These are phyloP conservation scores for Dichomitus squalens DNA, from an alignment of 1,284 basidiomycete genomes.

Conservation along the genomic window DNA sequence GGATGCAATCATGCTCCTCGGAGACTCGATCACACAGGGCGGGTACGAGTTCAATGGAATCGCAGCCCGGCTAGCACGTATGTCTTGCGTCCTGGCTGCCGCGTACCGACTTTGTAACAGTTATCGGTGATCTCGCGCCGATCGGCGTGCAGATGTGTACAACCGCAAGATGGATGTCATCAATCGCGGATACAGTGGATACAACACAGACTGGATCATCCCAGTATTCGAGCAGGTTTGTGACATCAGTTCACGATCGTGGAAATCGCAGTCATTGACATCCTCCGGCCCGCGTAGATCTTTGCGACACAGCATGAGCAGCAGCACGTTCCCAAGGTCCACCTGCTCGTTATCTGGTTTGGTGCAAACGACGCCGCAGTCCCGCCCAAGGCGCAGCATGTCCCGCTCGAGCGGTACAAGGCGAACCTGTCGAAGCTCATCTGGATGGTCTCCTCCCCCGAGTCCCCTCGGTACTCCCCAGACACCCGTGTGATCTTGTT, in stretches of 20 bases:
- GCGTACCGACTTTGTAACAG: not conserved
- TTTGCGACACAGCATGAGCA: slow-evolving; percentile 57
- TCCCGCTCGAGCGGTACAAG: slow-evolving; percentile 70
- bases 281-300: too few relatives aligned
- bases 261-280: too few relatives aligned
- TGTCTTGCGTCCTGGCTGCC: slow-evolving; percentile 25
- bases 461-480: slow-evolving; percentile 71
- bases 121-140: not conserved
- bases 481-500: slow-evolving; percentile 80
- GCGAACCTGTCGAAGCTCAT: slow-evolving; percentile 69
- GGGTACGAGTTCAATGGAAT: slow-evolving; percentile 63
- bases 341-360: slow-evolving; percentile 84
- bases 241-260: not conserved
- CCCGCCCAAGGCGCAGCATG: slow-evolving; percentile 53
- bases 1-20: slow-evolving; percentile 72
- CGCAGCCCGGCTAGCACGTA: slow-evolving; percentile 64
- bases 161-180: slow-evolving; percentile 79
- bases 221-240: slow-evolving; percentile 76
- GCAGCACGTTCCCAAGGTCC: slow-evolving; percentile 58
- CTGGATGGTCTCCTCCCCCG: slow-evolving; percentile 57
- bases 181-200: slow-evolving; percentile 81
- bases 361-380: slow-evolving; percentile 77
- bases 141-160: slow-evolving; percentile 59
- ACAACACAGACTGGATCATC: slow-evolving; percentile 84
- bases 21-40: slow-evolving; percentile 76